These are phyloP conservation scores for Penicillium roqueforti DNA, from an alignment of 495 filamentous ascomycete species.

Conservation along the genomic window DNA sequence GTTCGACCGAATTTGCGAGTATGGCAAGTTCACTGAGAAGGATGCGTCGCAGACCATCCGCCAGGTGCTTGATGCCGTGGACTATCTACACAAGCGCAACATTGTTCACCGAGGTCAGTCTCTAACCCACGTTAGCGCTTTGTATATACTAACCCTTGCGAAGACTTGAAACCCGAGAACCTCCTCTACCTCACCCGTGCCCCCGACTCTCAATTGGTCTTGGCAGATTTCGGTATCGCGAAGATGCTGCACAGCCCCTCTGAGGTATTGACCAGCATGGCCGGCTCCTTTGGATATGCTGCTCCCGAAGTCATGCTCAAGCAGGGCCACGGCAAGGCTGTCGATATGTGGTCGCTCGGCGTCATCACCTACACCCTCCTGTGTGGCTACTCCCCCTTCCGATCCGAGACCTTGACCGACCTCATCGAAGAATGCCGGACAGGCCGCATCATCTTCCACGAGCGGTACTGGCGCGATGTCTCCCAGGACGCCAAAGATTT, in stretches of 20 bases:
- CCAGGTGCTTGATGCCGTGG: conserved; percentile 89
- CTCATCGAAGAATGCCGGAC: conserved; percentile 91
- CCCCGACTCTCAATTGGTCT: conserved; percentile 74
- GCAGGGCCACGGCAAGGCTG: conserved; percentile 95
- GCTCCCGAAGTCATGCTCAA: conserved; percentile 98
- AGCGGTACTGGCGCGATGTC: conserved; percentile 97
- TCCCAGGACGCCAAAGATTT: conserved; percentile 95
- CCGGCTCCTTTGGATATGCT: conserved; percentile 96
- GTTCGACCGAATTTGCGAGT: conserved; percentile 97
- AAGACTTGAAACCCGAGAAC: conserved; percentile 98
- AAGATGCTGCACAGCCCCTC: conserved; percentile 93
- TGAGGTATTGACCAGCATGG: conserved; percentile 96
- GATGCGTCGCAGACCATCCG: conserved; percentile 95
- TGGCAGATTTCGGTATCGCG: conserved; percentile 97
- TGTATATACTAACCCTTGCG: conserved; percentile 3
- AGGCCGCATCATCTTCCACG: conserved; percentile 93
- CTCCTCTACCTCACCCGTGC: conserved; percentile 84
- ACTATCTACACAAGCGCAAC: conserved; percentile 92
- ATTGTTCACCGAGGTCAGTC: conserved; percentile 88
- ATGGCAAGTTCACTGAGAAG: conserved; percentile 98
- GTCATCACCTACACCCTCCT: conserved; percentile 99
- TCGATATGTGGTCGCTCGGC: conserved; percentile 98
- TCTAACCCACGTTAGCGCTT: not conserved
- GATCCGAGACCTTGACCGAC: conserved; percentile 86
- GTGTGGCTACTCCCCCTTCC: conserved; percentile 97